A percentile compares a stretch with the other conserved stretches of the same genome.
Conservation (phyloP, 2,329 filamentous ascomycete species). For the Pleurostoma richardsiae region DNA sequence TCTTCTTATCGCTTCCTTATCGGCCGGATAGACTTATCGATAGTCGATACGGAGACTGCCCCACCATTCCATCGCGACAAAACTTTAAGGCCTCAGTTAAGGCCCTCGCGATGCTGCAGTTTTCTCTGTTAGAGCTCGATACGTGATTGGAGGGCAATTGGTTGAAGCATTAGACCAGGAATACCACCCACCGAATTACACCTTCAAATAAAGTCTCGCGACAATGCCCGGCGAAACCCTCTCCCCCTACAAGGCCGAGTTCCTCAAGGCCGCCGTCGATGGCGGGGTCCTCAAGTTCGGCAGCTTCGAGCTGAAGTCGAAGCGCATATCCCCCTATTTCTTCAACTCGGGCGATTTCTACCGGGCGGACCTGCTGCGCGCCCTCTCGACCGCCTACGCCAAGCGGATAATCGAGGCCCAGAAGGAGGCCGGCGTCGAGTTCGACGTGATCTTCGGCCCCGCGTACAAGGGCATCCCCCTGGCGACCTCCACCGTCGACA, state of each 20-base stretch:
- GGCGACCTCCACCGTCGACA: constrained; percentile 70
- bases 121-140: no score
- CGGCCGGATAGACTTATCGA: no score
- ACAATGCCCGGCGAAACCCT: constrained; percentile 28
- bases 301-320: constrained; percentile 86
- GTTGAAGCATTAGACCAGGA: no score
- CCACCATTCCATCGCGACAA: no score
- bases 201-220: not conserved
- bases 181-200: no score
- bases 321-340: constrained; percentile 90
- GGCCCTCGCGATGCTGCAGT: no score
- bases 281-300: constrained; percentile 75
- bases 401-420: constrained; percentile 50
- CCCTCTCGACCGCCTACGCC: constrained; percentile 80
- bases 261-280: constrained; percentile 64
- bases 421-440: constrained; percentile 37
- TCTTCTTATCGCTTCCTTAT: no score
- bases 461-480: constrained; percentile 97
- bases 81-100: no score
- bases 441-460: constrained; percentile 88
- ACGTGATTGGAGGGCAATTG: no score
- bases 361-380: constrained; percentile 68
- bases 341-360: constrained; percentile 95
- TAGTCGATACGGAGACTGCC: no score
- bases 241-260: constrained; percentile 63